Evolutionary conservation across 768 basidiomycete genomes (phyloP).

Genomic region (Macrolepiota albuminosa): DNA sequence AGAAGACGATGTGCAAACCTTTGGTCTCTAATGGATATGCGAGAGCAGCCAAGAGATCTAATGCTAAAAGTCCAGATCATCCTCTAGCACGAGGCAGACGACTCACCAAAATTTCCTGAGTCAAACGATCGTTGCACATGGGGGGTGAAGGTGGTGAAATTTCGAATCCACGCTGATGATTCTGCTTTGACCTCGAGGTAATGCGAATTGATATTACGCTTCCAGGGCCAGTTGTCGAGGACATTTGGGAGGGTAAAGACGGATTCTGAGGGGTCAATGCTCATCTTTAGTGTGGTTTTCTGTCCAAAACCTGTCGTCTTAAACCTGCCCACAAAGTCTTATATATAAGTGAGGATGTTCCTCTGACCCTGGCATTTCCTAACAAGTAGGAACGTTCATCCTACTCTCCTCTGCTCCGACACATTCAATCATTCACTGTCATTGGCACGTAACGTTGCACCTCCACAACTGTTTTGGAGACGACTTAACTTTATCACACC

Average conservation of each 20-base stretch:
- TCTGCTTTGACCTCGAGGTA: slow-evolving; percentile 21
- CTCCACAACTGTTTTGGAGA: not conserved
- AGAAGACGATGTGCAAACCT: slow-evolving; percentile 19
- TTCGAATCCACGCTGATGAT: slow-evolving; percentile 20
- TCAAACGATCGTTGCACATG: slow-evolving; percentile 36
- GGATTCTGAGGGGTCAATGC: not conserved
- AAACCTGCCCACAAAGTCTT: not conserved
- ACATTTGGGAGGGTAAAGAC: slow-evolving; percentile 18
- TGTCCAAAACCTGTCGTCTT: not conserved
- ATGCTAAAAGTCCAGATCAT: not conserved
- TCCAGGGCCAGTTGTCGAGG: slow-evolving; percentile 40
- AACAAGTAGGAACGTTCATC: not conserved
- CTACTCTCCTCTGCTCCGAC: not conserved
- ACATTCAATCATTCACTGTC: not conserved
- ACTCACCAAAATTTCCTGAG: slow-evolving; percentile 27
- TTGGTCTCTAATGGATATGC: slow-evolving; percentile 28
- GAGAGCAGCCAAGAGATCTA: slow-evolving; percentile 34
- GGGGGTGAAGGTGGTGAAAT: slow-evolving; percentile 29
- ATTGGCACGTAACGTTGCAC: not conserved
- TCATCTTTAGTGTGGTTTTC: not conserved
- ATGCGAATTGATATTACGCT: slow-evolving; percentile 32
- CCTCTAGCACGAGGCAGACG: not conserved
- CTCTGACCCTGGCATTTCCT: not conserved
- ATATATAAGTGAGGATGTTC: not conserved
- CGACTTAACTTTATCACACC: not conserved